Evolutionary conservation across 148 eudicot genomes (phyloP), one percentile per base, ranked within the genome.

Genomic region (Bassia scoparia): DNA sequence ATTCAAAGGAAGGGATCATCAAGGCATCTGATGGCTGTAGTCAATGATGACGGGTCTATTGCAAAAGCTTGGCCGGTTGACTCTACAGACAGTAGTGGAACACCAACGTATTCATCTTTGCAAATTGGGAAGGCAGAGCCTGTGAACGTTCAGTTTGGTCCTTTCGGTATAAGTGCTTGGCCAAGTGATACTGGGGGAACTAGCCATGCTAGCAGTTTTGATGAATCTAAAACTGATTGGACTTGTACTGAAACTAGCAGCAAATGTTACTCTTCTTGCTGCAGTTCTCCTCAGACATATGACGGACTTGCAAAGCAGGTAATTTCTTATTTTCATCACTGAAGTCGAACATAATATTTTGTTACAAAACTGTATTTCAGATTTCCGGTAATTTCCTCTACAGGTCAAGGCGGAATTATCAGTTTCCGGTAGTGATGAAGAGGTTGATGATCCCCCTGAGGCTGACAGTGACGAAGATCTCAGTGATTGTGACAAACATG

Each of bases 101-200:
- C 78, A 21, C 93, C 96, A 8, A 73, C 86, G 88, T 91, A 89
- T 82, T 93, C 90, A 48, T 95, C 93, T 1, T 38, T 94, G 84
- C 86, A 72, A 72, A 88, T 91, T 46, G 90, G 86, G 29, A 91
- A 76, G 78, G 95, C 91, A 56, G 98, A 91, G 70, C 91, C 96
- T 53, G 87, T 94, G 15, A 94, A 94, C 81, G 79, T 94, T 85
- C 98, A 91, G 84, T 94, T 94, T 81, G 98, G 98, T 80, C 85
- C 87, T 81, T 91, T 89, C 55, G 98, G 98, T 74, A 83, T 94
- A 61, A 93, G 98, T 84, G 96, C 98, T 72, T 93, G 98, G 98
- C 95, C 90, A 12, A 80, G 80, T 74, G 92, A 93, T 77, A 79
- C 81, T 26, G 94, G 92, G 44, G 87, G 92, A 72, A 90, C 98